Evolutionary conservation across 495 filamentous ascomycete genomes (phyloP).

Genomic region (Penicillium crystallinum): DNA sequence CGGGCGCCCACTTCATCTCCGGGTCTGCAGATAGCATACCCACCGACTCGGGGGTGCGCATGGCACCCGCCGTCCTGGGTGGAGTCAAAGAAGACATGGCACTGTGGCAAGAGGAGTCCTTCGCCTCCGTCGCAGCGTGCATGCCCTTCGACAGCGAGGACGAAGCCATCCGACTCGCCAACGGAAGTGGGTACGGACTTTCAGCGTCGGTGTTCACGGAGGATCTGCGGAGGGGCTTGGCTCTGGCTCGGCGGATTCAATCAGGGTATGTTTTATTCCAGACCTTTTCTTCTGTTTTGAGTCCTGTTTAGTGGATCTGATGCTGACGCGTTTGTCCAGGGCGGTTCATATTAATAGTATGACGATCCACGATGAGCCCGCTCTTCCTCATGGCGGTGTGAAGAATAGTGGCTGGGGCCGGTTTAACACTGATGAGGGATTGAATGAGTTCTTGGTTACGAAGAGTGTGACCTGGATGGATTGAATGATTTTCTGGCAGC

Average conservation of each 20-base stretch:
- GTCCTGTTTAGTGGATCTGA: not conserved
- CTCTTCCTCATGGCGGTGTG: conserved; percentile 74
- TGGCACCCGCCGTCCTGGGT: conserved; percentile 65
- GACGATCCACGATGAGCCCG: conserved; percentile 79
- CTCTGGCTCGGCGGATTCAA: conserved; percentile 41
- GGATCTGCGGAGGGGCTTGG: conserved; percentile 37
- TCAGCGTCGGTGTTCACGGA: conserved; percentile 46
- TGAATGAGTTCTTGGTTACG: conserved; percentile 71
- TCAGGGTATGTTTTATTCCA: conserved; percentile 31
- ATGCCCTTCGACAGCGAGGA: conserved; percentile 41
- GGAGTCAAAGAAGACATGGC: conserved; percentile 69
- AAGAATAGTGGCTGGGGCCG: conserved; percentile 80
- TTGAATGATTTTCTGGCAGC: not conserved
- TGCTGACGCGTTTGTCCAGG: conserved; percentile 16
- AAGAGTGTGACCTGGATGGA: conserved; percentile 78
- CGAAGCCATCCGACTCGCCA: conserved; percentile 44
- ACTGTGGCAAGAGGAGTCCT: conserved; percentile 71
- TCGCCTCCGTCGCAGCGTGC: conserved; percentile 64
- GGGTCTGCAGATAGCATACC: conserved; percentile 35
- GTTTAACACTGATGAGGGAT: conserved; percentile 50
- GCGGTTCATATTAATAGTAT: conserved; percentile 87
- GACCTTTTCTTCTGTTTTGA: not conserved
- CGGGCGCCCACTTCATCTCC: conserved; percentile 61
- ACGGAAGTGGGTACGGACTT: conserved; percentile 44
- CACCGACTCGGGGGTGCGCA: conserved; percentile 47